Conservation (phyloP, 2,329 filamentous ascomycete genomes). For the Cordyceps militaris region DNA sequence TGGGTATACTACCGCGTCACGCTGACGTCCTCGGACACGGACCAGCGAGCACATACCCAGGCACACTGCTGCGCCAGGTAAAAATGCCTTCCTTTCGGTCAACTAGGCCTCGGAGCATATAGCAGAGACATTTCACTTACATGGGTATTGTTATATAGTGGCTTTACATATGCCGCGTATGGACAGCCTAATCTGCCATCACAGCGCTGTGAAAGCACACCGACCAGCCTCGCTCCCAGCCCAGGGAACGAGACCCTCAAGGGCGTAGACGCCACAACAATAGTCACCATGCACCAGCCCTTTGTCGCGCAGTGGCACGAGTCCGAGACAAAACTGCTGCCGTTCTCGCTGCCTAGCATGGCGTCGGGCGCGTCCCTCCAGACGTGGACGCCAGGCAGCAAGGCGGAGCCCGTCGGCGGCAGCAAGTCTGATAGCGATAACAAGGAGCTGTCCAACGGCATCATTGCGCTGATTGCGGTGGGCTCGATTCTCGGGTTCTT, state of each 20-base stretch:
- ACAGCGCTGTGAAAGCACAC: not conserved
- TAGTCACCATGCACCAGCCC: not conserved
- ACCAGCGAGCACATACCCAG: not conserved
- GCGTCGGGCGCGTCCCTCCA: not conserved
- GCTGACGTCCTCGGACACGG: not conserved
- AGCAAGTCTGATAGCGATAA: not conserved
- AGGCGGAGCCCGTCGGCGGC: too few relatives aligned
- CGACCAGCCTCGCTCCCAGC: not conserved
- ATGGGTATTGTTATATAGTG: not conserved
- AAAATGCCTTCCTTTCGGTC: not conserved
- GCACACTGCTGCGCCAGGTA: slow-evolving; percentile 5
- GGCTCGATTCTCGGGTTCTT: not conserved
- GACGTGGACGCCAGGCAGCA: not conserved
- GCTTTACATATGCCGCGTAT: not conserved
- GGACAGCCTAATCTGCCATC: not conserved
- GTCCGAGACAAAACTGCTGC: not conserved
- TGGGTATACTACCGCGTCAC: not conserved
- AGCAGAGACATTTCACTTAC: not conserved
- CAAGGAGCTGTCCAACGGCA: not conserved
- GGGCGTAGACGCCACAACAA: not conserved
- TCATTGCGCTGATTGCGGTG: not conserved
- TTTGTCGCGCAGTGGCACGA: slow-evolving; percentile 4
- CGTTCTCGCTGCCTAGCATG: not conserved
- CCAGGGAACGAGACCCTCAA: not conserved
- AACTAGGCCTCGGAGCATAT: not conserved